Base-by-base conservation (phyloP, 148 eudicot species). In the Hydrangea macrophylla region DNA sequence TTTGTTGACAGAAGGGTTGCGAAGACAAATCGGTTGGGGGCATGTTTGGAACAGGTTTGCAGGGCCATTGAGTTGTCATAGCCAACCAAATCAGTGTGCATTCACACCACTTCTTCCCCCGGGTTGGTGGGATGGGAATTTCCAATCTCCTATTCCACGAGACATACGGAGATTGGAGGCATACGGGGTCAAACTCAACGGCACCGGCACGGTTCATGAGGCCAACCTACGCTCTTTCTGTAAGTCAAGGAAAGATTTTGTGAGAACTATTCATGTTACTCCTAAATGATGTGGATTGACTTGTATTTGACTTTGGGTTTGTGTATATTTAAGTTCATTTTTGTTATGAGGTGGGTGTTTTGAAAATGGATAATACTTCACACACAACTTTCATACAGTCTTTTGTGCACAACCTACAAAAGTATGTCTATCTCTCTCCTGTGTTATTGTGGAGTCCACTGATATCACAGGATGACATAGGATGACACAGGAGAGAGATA, bases 21-120 rank as follows among this genome's bases (percentile, higher is more conserved):
- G 65, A 68, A 85, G 79, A 71, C 97, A 92, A 77, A 68, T 89
- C 7, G 97, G 97, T 6, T 92, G 97, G 97, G 97, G 97, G n/a
- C 97, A 92, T 55, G 92, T 67, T 40, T 92, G 97, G 97, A 92
- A 92, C 81, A 71, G 92, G 62, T 92, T 89, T 78, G 97, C 97
- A 0, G 97, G 97, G 28, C 89, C 89, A 23, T 68, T 92, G 68
- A 92, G 97, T 60, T 92, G 97, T 57, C 84, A 67, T 11, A 70
- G 76, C 50, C 97, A 92, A 77, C 55, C 78, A 4, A 70, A 64
- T 55, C 97, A 92, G 55, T 92, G 97, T 78, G 96, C 97, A 22
- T 26, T 79, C 57, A 92, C 97, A 0, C 92, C 97, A 23, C 75
- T 92, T 78, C 96, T 92, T 44, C 90, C 97, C 9, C 96, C 92